A percentile compares a stretch with the other conserved stretches of the same genome.
phyloP scores from a whole-genome alignment of 768 basidiomycete species.

The Lactifluus piperatus region DNA sequence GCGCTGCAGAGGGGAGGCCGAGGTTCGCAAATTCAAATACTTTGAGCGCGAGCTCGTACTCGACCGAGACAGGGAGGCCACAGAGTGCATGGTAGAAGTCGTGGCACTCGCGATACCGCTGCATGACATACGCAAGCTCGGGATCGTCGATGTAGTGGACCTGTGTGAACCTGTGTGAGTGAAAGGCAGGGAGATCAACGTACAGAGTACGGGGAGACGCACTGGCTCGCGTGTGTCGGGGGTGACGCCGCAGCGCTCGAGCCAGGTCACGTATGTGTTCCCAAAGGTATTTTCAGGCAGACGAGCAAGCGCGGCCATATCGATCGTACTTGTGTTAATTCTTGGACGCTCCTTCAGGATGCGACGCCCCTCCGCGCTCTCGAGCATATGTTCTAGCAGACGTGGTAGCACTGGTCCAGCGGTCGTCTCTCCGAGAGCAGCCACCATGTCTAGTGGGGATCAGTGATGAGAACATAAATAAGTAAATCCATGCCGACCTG shows the following conservation, averaged over 20 bases:
- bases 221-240: conserved; percentile 94
- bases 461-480: not conserved
- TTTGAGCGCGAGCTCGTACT: conserved; percentile 90
- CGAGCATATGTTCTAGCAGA: conserved; percentile 70
- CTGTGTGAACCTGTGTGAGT: conserved; percentile 32
- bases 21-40: conserved; percentile 91
- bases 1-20: conserved; percentile 76
- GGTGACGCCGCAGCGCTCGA: conserved; percentile 77
- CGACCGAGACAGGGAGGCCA: conserved; percentile 81
- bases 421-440: conserved; percentile 89
- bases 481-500: conserved; percentile 45
- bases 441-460: conserved; percentile 75
- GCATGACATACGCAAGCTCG: conserved; percentile 96
- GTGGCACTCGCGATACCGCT: conserved; percentile 95
- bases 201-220: conserved; percentile 20
- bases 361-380: conserved; percentile 70
- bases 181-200: not conserved
- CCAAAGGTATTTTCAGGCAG: conserved; percentile 81
- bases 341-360: conserved; percentile 81
- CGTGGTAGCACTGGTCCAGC: conserved; percentile 69
- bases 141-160: conserved; percentile 93
- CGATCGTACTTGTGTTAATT: conserved; percentile 66
- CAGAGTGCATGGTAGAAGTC: conserved; percentile 94
- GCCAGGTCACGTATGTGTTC: conserved; percentile 80
- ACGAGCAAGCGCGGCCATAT: conserved; percentile 55